Evolutionary conservation across 2,329 filamentous ascomycete species (phyloP).

Genomic region (Cercospora zeina): DNA sequence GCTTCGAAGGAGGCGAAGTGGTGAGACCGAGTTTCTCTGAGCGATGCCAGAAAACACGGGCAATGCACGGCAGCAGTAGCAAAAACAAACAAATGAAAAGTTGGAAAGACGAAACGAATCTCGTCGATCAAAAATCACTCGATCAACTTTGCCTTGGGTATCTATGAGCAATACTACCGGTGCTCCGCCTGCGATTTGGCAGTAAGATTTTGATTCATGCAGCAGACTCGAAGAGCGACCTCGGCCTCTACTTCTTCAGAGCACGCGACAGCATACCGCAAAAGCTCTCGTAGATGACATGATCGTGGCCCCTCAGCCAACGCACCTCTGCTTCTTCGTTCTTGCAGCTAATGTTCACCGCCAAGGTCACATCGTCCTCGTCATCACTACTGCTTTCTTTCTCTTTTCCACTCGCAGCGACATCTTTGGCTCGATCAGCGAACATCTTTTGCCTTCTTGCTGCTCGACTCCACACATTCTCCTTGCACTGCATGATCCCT

Average conservation of each 20-base stretch:
- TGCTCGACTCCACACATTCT: conserved; percentile 76
- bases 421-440: conserved; percentile 21
- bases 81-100: not conserved
- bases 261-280: conserved; percentile 69
- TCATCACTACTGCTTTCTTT: conserved; percentile 40
- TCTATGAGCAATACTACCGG: not conserved
- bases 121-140: not conserved
- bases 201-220: not conserved
- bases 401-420: conserved; percentile 35
- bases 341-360: conserved; percentile 44
- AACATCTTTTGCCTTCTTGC: conserved; percentile 61
- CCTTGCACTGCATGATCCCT: conserved; percentile 64
- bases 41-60: not conserved
- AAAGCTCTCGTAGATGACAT: conserved; percentile 80
- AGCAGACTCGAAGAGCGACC: too few species aligned
- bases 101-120: not conserved
- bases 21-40: conserved; percentile 24
- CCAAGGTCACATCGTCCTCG: conserved; percentile 42
- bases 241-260: conserved; percentile 19
- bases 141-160: not conserved
- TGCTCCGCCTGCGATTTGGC: not conserved
- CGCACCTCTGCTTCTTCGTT: conserved; percentile 52
- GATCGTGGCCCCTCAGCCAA: conserved; percentile 75
- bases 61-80: not conserved
- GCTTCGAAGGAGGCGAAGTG: conserved; percentile 52